Evolutionary conservation across 164 flowering plant species (phyloP).

Genomic region (Chimonanthus salicifolius): DNA sequence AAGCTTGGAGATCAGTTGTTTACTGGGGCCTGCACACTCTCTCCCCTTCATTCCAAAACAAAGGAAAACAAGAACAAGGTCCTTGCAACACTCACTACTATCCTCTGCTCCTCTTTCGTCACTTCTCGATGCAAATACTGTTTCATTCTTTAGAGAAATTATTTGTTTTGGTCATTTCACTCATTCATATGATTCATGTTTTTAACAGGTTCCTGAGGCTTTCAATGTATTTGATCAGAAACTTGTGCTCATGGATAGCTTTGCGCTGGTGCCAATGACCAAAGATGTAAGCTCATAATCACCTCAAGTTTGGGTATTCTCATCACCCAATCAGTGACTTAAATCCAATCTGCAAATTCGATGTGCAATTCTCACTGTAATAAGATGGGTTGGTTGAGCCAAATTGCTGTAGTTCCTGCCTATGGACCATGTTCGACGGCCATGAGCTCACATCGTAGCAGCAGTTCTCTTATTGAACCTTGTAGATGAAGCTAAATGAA

Average conservation of each 20-base stretch:
- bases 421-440: background rate
- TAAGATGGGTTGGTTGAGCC: no score
- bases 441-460: background rate
- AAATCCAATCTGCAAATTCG: background rate
- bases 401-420: background rate
- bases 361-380: background rate
- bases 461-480: background rate
- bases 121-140: background rate
- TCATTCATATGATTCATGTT: background rate
- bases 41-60: slow-evolving; percentile 26
- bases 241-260: slow-evolving; percentile 26
- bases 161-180: background rate
- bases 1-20: slow-evolving; percentile 74
- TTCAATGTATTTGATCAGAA: slow-evolving; percentile 61
- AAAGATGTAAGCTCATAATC: slow-evolving; percentile 49
- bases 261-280: slow-evolving; percentile 28
- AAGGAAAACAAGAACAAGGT: slow-evolving; percentile 48
- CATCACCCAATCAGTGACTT: background rate
- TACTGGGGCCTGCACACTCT: slow-evolving; percentile 51
- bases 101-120: background rate
- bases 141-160: background rate
- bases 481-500: background rate
- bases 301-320: background rate
- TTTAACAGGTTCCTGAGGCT: slow-evolving; percentile 40
- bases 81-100: background rate